Base-by-base conservation (phyloP, 176 grass and related monocot species). In the Oryza officinalis region DNA sequence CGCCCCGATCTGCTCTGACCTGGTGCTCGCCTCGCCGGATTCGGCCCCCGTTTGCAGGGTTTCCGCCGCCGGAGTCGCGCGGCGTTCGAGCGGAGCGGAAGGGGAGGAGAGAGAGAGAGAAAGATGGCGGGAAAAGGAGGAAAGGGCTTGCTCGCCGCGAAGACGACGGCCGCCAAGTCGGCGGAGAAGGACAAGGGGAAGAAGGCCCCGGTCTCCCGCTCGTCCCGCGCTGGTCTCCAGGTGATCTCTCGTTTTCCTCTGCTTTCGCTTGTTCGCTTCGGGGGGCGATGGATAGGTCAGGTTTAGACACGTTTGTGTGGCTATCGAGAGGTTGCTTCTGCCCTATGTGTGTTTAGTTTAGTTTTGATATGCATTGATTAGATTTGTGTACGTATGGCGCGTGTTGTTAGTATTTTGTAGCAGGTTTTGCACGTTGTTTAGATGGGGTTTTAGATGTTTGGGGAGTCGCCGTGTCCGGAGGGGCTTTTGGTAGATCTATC, bases 101-200 rank as follows among this genome's bases (percentile, higher is more conserved):
- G 57, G 20, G 6, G 20, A 38, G 49, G 49, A 2, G 50, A 38
- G 7, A 1, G 37, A 9, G 37, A 8, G 49, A 54, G 45, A 13
- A 77, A 73, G 73, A 91, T 91, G 90, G 90, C 90, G 5, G 90
- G 90, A 40, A 92, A 92, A 75, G 90, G 90, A 80, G 90, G 90
- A 0, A 92, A 92, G 65, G 90, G 90, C 0, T 35, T 92, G 52
- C 87, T 92, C 68, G 90, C 90, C 28, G 90, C 90, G 37, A 92
- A 92, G 87, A 92, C 91, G 20, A 92, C 91, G 84, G 91, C 91
- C 1, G 87, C 91, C 32, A 92, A 89, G 84, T 68, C 89, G 2
- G 80, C 80, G 3, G 90, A 92, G 74, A 92, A 92, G 91, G 91
- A 92, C 52, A 92, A 92, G 87, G 90, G 88, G 71, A 92, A 92